These are phyloP conservation scores for Eremothecium coryli DNA, from an alignment of 1,139 yeast genomes.

Conservation along the genomic window DNA sequence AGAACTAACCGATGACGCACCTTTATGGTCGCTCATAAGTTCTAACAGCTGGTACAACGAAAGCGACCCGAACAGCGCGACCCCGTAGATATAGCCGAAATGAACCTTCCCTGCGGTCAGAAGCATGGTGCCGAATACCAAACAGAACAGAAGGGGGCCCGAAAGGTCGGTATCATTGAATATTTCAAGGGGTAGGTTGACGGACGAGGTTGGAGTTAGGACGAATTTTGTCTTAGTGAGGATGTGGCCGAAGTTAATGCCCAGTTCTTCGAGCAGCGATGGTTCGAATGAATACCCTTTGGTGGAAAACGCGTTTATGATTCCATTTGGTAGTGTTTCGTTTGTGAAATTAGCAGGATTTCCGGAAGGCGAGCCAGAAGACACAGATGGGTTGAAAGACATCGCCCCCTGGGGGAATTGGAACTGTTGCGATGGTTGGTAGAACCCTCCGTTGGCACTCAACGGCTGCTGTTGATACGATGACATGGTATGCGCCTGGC, in stretches of 20 bases:
- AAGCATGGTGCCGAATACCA: constrained; percentile 77
- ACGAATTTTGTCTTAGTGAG: constrained; percentile 80
- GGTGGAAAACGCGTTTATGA: constrained; percentile 87
- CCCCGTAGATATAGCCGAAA: constrained; percentile 94
- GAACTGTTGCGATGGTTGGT: constrained; percentile 27
- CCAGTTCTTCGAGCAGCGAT: constrained; percentile 83
- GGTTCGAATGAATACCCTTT: constrained; percentile 93
- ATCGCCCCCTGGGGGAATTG: constrained; percentile 31
- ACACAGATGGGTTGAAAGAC: constrained; percentile 18
- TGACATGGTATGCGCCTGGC: constrained; percentile 16
- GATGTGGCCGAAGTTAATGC: constrained; percentile 85
- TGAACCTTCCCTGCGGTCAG: constrained; percentile 85
- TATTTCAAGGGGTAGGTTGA: constrained; percentile 41
- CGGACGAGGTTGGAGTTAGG: constrained; percentile 63
- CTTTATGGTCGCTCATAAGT: constrained; percentile 46
- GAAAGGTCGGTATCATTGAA: constrained; percentile 90
- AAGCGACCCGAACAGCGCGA: constrained; percentile 83
- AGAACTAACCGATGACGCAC: background rate
- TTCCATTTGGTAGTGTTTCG: constrained; percentile 59
- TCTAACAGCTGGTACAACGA: constrained; percentile 78
- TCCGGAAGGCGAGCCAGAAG: constrained; percentile 25
- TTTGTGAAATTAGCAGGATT: constrained; percentile 17
- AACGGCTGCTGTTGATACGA: constrained; percentile 12
- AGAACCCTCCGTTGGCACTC: constrained; percentile 13
- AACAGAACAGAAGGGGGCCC: constrained; percentile 86